Evolutionary conservation across 2,329 filamentous ascomycete genomes (phyloP).

Genomic region (Aspergillus piperis): DNA sequence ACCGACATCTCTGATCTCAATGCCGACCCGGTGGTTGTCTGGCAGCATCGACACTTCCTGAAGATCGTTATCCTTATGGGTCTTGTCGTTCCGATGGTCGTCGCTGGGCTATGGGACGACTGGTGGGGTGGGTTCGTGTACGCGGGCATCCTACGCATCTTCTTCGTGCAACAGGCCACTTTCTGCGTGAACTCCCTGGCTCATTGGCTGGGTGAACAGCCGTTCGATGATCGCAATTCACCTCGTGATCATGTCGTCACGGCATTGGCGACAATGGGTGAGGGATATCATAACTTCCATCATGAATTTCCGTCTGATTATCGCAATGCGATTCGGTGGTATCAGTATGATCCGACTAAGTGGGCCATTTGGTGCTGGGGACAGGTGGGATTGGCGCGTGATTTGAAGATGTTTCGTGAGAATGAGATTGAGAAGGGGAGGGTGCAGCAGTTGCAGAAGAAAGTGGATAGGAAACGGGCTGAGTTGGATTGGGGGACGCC

Average conservation of each 20-base stretch:
- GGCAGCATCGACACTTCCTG: slow-evolving; percentile 21
- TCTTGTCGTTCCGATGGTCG: slow-evolving; percentile 11
- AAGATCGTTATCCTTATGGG: slow-evolving; percentile 13
- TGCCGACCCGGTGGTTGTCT: slow-evolving; percentile 16
- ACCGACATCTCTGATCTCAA: slow-evolving; percentile 17
- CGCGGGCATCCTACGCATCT: slow-evolving; percentile 71
- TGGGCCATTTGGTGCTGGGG: slow-evolving; percentile 21
- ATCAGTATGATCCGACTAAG: slow-evolving; percentile 21
- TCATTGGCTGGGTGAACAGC: slow-evolving; percentile 45
- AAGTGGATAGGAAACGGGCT: slow-evolving; percentile 3
- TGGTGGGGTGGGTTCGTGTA: slow-evolving; percentile 37
- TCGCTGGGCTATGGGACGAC: slow-evolving; percentile 17
- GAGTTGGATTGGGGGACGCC: slow-evolving; percentile 16
- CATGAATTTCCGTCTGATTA: slow-evolving; percentile 22
- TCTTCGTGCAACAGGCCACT: slow-evolving; percentile 77
- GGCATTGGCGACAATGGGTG: slow-evolving; percentile 15
- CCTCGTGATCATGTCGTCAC: slow-evolving; percentile 18
- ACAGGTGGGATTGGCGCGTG: slow-evolving; percentile 14
- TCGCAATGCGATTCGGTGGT: slow-evolving; percentile 21
- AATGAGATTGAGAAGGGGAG: slow-evolving; percentile 22
- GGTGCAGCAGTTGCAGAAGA: slow-evolving; percentile 18
- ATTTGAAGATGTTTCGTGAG: slow-evolving; percentile 13
- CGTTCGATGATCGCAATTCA: slow-evolving; percentile 19
- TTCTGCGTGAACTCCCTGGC: slow-evolving; percentile 81
- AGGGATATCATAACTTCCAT: slow-evolving; percentile 25